Evolutionary conservation across 2,329 filamentous ascomycete species (phyloP).

Genomic region (Didymella exigua): DNA sequence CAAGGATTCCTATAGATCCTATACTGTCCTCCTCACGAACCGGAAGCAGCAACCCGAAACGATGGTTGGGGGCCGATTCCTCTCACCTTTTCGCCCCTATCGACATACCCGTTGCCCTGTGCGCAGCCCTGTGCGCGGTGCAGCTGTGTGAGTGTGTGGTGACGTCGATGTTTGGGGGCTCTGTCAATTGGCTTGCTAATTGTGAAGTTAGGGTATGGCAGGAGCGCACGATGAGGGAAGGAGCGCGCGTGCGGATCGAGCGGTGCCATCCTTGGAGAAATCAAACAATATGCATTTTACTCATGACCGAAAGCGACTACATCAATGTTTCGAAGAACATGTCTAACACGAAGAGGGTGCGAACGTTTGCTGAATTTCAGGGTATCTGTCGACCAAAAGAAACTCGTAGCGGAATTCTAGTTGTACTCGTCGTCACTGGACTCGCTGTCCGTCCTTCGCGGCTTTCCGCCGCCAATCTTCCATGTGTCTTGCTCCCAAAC

Average conservation of each 20-base stretch:
- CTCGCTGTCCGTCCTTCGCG: background rate
- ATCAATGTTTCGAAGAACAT: background rate
- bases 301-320: background rate
- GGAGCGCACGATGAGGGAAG: background rate
- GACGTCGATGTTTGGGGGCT: background rate
- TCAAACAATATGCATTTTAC: background rate
- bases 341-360: background rate
- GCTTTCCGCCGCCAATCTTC: conserved; percentile 45
- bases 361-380: background rate
- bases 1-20: background rate
- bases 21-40: background rate
- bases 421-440: conserved; percentile 6
- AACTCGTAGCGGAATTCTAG: background rate
- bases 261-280: background rate
- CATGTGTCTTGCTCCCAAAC: conserved; percentile 32
- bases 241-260: background rate
- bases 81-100: background rate
- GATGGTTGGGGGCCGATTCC: background rate
- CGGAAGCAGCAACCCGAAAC: background rate
- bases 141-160: background rate
- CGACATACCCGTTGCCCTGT: background rate
- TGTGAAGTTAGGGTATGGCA: background rate
- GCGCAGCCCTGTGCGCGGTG: background rate
- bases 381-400: conserved; percentile 12
- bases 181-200: background rate